Evolutionary conservation across 192 early-diverging fungal genomes (phyloP).

Genomic region (Linderina pennispora): DNA sequence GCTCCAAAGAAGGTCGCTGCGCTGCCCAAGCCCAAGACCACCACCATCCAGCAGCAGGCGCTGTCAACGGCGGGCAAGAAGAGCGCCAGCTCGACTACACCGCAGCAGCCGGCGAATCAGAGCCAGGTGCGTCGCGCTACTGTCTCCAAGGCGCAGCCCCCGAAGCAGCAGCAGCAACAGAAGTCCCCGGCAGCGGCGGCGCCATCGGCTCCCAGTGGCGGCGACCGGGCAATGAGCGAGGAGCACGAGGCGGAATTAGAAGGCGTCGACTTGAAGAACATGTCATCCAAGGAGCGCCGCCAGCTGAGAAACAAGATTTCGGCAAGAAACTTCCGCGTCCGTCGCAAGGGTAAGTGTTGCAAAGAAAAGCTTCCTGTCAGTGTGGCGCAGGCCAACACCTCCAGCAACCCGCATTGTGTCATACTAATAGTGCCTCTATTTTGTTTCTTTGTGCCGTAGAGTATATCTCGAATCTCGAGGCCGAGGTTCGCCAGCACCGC

Average conservation of each 20-base stretch:
- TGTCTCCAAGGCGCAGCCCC: too few species aligned
- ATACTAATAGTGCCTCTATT: not conserved
- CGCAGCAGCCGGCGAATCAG: too few species aligned
- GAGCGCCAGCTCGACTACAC: too few species aligned
- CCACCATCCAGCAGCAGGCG: constrained; percentile 23
- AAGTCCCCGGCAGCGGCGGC: too few species aligned
- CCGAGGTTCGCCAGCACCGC: constrained; percentile 50
- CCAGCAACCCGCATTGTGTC: constrained; percentile 3
- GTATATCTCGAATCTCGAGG: constrained; percentile 58
- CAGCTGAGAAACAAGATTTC: constrained; percentile 85
- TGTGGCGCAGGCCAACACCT: not conserved
- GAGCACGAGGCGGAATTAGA: constrained; percentile 9
- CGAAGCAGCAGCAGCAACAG: too few species aligned
- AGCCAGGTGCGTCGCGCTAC: too few species aligned
- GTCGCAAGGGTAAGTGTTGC: constrained; percentile 64
- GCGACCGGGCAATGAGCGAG: constrained; percentile 5
- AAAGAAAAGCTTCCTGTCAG: not conserved
- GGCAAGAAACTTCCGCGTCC: constrained; percentile 76
- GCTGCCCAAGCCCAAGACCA: not conserved
- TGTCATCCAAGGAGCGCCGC: constrained; percentile 71
- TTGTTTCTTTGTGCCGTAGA: constrained; percentile 20
- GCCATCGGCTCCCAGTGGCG: too few species aligned
- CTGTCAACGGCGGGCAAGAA: not conserved
- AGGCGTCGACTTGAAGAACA: constrained; percentile 53
- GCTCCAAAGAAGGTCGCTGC: not conserved